A percentile compares a stretch with the other conserved stretches of the same genome.
Conservation (phyloP, 2,329 filamentous ascomycete genomes). For the Scytalidium lignicola region DNA sequence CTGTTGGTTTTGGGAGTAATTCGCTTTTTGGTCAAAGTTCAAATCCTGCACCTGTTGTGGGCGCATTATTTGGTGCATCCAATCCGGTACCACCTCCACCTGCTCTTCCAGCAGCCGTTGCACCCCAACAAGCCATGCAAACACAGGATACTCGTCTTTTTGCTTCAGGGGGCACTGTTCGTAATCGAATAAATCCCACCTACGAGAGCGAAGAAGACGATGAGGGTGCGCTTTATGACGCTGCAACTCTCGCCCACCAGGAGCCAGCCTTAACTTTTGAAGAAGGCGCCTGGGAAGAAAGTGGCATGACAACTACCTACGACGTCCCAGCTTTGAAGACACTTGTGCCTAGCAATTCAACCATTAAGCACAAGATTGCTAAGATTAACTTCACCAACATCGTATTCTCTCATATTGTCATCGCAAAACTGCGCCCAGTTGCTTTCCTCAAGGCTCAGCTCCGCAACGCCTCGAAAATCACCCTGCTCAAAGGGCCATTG, state of each 20-base stretch:
- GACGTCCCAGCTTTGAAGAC: slow-evolving; percentile 55
- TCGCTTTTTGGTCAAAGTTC: neutral
- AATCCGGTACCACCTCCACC: no score
- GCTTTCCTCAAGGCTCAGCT: slow-evolving; percentile 56
- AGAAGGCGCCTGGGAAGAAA: slow-evolving; percentile 52
- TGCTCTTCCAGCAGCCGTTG: no score
- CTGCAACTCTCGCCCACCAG: neutral
- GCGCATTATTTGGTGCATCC: neutral
- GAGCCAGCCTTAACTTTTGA: slow-evolving; percentile 35
- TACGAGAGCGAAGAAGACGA: neutral
- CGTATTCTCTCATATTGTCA: slow-evolving; percentile 50
- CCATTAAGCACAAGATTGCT: slow-evolving; percentile 55
- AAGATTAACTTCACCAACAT: slow-evolving; percentile 46
- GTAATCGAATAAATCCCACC: neutral
- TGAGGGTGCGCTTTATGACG: neutral
- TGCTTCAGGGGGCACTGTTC: no score
- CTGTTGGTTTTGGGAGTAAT: no score
- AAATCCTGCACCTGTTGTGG: neutral
- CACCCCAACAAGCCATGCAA: no score
- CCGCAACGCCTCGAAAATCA: slow-evolving; percentile 49
- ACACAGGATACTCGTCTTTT: no score
- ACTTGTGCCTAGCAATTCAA: slow-evolving; percentile 43
- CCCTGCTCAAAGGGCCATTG: slow-evolving; percentile 48
- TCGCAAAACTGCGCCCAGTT: slow-evolving; percentile 55
- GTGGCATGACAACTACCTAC: slow-evolving; percentile 47